A percentile compares a stretch with the other conserved stretches of the same genome.
Evolutionary conservation across 2,329 filamentous ascomycete species (phyloP).

Genomic region (Fusarium buxicola): DNA sequence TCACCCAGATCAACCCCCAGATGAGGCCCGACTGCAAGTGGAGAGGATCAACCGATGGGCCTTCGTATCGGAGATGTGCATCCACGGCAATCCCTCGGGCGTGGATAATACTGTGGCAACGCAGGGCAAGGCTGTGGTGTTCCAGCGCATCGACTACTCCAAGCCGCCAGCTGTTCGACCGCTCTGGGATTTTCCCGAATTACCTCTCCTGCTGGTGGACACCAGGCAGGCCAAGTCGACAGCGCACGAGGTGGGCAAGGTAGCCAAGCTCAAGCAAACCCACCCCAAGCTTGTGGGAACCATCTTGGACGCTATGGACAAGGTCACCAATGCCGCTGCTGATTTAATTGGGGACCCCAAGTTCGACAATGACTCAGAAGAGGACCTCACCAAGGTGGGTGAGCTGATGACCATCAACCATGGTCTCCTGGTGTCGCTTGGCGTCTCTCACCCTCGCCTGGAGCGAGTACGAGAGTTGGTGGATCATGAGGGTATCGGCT

Average conservation of each 20-base stretch:
- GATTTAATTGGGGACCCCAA: conserved; percentile 67
- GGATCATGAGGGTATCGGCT: conserved; percentile 89
- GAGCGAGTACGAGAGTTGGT: conserved; percentile 93
- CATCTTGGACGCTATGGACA: conserved; percentile 88
- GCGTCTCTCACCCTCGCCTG: conserved; percentile 92
- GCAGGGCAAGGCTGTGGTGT: conserved; percentile 93
- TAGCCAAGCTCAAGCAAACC: conserved; percentile 74
- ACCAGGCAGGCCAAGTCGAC: conserved; percentile 91
- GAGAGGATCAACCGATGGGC: conserved; percentile 98
- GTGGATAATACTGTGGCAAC: conserved; percentile 97
- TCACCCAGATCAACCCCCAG: conserved; percentile 87
- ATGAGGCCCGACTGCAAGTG: conserved; percentile 89
- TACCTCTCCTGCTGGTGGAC: conserved; percentile 90
- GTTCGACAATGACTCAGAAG: conserved; percentile 74
- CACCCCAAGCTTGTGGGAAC: conserved; percentile 83
- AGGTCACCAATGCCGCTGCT: conserved; percentile 69
- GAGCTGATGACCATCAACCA: conserved; percentile 95
- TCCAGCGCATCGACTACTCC: conserved; percentile 81
- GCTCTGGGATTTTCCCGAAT: conserved; percentile 88
- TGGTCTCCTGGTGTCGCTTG: conserved; percentile 87
- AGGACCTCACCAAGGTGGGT: conserved; percentile 78
- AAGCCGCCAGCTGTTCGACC: conserved; percentile 82
- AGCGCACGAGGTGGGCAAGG: conserved; percentile 85
- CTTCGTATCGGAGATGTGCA: conserved; percentile 96
- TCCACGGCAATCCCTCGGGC: conserved; percentile 95